Conservation (phyloP, 2,329 filamentous ascomycete species). For the Curvularia spicifera region DNA sequence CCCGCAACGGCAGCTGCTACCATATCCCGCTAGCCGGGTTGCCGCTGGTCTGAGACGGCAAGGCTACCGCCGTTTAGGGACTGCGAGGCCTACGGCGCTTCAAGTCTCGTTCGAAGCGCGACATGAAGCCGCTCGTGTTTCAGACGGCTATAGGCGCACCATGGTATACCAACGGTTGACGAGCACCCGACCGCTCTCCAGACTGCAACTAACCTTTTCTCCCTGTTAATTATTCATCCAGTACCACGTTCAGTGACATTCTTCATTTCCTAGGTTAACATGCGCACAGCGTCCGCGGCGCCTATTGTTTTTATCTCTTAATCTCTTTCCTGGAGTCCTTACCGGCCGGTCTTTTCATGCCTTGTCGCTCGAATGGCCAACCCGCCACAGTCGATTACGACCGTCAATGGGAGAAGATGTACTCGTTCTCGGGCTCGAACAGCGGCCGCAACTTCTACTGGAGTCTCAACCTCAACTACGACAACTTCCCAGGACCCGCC, state of each 20-base stretch:
- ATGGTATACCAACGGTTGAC: constrained; percentile 46
- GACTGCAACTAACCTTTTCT: constrained; percentile 33
- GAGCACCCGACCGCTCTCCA: constrained; percentile 36
- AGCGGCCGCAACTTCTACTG: constrained; percentile 31
- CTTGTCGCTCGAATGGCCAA: constrained; percentile 48
- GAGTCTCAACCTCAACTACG: constrained; percentile 28
- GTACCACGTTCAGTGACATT: constrained; percentile 31
- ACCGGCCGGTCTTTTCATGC: constrained; percentile 42
- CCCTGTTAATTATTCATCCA: constrained; percentile 33
- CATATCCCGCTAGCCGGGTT: constrained; percentile 22
- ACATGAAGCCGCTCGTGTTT: constrained; percentile 47
- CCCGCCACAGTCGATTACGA: constrained; percentile 47
- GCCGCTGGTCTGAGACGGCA: constrained; percentile 40
- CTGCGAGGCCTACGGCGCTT: constrained; percentile 47
- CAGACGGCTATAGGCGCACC: constrained; percentile 42
- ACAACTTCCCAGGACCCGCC: constrained; percentile 24
- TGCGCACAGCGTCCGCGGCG: constrained; percentile 45
- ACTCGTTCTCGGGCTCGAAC: constrained; percentile 48
- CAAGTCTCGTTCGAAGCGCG: constrained; percentile 47
- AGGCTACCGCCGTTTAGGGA: constrained; percentile 28
- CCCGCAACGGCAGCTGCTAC: constrained; percentile 14
- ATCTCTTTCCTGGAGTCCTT: constrained; percentile 40
- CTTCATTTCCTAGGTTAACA: constrained; percentile 44
- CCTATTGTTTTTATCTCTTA: constrained; percentile 37
- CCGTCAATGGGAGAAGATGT: constrained; percentile 49